phyloP scores from a whole-genome alignment of 257 asterid species.

The Jacaranda mimosifolia region DNA sequence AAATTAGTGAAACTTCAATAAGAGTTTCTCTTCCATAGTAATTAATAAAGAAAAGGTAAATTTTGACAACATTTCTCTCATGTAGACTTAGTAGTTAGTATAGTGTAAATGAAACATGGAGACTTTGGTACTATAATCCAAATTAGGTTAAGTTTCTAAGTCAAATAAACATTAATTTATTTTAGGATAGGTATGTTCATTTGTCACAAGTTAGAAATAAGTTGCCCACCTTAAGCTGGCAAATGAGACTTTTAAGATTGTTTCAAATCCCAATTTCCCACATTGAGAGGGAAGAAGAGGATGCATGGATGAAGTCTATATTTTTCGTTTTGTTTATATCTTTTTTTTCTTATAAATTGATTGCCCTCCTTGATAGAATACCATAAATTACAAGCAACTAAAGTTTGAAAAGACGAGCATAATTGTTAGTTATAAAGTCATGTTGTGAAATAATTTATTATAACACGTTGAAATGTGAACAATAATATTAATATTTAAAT shows the following conservation, averaged over 20 bases:
- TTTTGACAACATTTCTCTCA: not conserved
- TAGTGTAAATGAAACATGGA: not conserved
- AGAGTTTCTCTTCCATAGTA: not conserved
- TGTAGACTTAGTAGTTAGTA: conserved; percentile 16
- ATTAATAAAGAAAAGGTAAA: not conserved
- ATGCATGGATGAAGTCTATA: not conserved
- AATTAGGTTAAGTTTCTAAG: conserved; percentile 6
- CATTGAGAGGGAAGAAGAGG: not conserved
- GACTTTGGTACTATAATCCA: conserved; percentile 24
- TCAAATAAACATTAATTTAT: conserved; percentile 28
- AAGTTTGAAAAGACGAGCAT: too few species aligned
- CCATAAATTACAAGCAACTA: not conserved
- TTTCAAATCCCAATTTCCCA: conserved; percentile 15
- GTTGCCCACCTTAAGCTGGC: conserved; percentile 14
- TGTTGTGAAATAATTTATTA: too few species aligned
- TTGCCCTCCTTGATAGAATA: not conserved
- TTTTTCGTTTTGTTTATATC: not conserved
- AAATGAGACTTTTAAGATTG: conserved; percentile 29
- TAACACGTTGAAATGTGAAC: too few species aligned
- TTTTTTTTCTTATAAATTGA: not conserved
- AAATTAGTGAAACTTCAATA: not conserved
- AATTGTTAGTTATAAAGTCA: not conserved
- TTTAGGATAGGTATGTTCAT: not conserved
- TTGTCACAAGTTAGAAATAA: conserved; percentile 11
- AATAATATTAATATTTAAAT: too few species aligned